Base-by-base conservation (phyloP, 495 filamentous ascomycete species). In the Jackrogersella minutella region DNA sequence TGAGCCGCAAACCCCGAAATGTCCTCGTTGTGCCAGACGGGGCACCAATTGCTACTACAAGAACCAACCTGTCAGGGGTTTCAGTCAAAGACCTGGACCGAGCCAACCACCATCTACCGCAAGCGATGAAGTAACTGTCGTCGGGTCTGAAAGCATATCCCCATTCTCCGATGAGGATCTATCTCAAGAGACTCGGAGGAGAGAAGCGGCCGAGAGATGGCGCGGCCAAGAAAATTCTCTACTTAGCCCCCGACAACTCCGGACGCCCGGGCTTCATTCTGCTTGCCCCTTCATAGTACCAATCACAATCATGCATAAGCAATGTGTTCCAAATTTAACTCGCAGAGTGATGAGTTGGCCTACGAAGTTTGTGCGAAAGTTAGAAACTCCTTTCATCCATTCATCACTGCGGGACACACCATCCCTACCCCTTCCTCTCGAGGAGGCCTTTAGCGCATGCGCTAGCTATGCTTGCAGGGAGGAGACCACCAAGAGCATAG, bases 1-100 rank as follows among this genome's bases (percentile, higher is more conserved):
- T 16, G 49, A 52, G 17, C 49, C 49, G 16, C 49, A 52, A 52
- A 52, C 49, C 6, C 49, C 49, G 49, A 52, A 52, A 36, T 52
- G 49, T n/a, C 49, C 49, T 28, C 49, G 49, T 16, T 52, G 49
- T 19, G 3, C 30, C 2, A 30, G 11, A 33, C 33, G 49, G 49
- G 49, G 49, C 11, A 36, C 11, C 17, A 36, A 36, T 36, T 52
- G 49, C 49, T 52, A 36, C 17, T 52, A 52, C 49, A 52, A 52
- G 17, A 52, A 52, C 5, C 49, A 52, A 4, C 49, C 49, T 0
- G 9, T 36, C 49, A 52, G 31, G 17, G 30, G 5, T 22, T 4
- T 36, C 19, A 11, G 16, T 13, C 3, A 1, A 52, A 36, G 17
- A 5, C 8, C 36, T 22, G 30, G 10, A 5, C 5, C 44, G 30